Evolutionary conservation across 169 alveolate species (phyloP), one percentile per base, ranked within the genome.

Genomic region (Plasmodium coatneyi): DNA sequence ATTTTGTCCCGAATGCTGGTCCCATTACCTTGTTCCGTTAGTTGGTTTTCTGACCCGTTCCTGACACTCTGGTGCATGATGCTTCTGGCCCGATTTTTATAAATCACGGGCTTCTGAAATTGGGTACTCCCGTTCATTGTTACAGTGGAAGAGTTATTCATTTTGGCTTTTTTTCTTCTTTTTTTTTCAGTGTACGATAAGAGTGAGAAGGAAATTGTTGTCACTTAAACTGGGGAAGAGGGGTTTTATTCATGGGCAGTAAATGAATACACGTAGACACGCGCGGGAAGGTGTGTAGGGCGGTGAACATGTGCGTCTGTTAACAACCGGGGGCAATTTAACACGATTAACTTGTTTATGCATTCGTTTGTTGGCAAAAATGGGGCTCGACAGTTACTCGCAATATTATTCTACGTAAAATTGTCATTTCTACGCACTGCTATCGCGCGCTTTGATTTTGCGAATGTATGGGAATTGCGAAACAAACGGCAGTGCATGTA

Each of bases 1-100:
- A 89, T 89, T 89, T 89, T 89, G 74, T 89, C 91, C 81, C 32
- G 41, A 16, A 89, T 39, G 56, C 91, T 89, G 49, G 43, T 66
- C 71, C 89, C 94, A 78, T 70, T 89, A 10, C 25, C 82, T 34
- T 56, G 79, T 28, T 66, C 82, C 19, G 70, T 80, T n/a, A 39
- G 70, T 60, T 80, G 34, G 16, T 12, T 36, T 28, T 25, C 46
- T 5, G 94, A 89, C 30, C 83, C 41, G 52, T 16, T 80, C 34
- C 34, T 80, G 71, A 12, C 72, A 70, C 71, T 89, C 71, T 46
- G 70, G 32, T 34, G 76, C 14, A 43, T 80, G 4, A 89, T 52
- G 34, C 94, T 89, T 41, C 56, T 78, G 22, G 94, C 90, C 72
- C 94, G 66, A 36, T 46, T 80, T 80, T 43, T 89, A 80, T 80